A percentile compares a stretch with the other conserved stretches of the same genome.
Evolutionary conservation across 176 grass and related monocot genomes (phyloP).

Genomic region (Carex myosuroides): DNA sequence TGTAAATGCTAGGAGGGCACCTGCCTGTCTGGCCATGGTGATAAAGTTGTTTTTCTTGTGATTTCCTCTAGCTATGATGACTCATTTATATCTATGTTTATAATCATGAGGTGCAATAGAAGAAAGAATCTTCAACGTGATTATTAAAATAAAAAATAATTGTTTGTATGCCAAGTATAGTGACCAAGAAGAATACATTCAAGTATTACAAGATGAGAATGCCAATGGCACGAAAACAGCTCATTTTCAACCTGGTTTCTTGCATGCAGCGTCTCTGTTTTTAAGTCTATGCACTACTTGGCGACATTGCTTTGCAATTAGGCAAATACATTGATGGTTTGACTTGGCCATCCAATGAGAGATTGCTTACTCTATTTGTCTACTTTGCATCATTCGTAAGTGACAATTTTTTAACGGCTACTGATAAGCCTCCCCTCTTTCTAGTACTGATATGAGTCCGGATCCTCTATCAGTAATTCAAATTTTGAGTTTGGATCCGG

Average conservation of each 20-base stretch:
- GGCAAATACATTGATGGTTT: neutral
- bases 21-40: neutral
- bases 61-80: neutral
- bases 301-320: neutral
- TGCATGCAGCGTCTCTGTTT: neutral
- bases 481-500: no score
- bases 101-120: neutral
- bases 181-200: neutral
- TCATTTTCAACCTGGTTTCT: conserved; percentile 6
- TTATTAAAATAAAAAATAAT: neutral
- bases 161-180: neutral
- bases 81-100: neutral
- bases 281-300: neutral
- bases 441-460: neutral
- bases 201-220: neutral
- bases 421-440: neutral
- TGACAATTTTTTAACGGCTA: neutral
- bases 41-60: neutral
- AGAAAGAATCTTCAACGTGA: no score
- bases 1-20: neutral
- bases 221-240: neutral
- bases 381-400: neutral
- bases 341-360: neutral
- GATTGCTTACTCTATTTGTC: neutral
- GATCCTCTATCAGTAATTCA: no score